A percentile compares a stretch with the other conserved stretches of the same genome.
These are phyloP conservation scores for Piper longum DNA, from an alignment of 164 flowering plant species.

Conservation along the genomic window DNA sequence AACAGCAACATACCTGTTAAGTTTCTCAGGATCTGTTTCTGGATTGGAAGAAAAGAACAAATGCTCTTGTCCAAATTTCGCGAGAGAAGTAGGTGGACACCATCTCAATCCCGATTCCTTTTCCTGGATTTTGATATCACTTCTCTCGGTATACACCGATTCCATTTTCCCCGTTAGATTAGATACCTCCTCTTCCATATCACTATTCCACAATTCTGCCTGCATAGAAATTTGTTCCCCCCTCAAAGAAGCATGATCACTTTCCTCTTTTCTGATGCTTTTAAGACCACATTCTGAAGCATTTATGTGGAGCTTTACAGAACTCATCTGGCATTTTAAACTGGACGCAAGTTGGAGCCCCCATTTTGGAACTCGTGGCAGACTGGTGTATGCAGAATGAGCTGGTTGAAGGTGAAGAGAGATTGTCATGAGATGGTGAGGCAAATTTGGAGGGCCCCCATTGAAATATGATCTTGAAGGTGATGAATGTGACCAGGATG, in stretches of 20 bases:
- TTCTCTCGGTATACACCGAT: not conserved
- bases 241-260: no score
- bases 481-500: conserved; percentile 42
- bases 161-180: not conserved
- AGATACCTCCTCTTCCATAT: not conserved
- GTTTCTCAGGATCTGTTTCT: not conserved
- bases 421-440: not conserved
- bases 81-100: not conserved
- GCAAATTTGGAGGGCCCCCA: not conserved
- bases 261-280: no score
- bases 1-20: not conserved
- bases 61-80: not conserved
- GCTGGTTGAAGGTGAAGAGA: not conserved
- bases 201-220: no score
- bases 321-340: not conserved
- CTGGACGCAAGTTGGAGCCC: not conserved
- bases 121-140: not conserved
- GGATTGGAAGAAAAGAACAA: not conserved
- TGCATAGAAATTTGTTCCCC: no score
- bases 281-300: no score
- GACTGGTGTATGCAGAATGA: not conserved
- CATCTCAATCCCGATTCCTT: not conserved
- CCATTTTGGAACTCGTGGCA: not conserved
- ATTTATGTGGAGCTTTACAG: not conserved
- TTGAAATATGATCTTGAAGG: conserved; percentile 16